Evolutionary conservation across 2,329 filamentous ascomycete species (phyloP), one percentile per base, ranked within the genome.

Genomic region (Xenosphaeropsis pyriputrescens): DNA sequence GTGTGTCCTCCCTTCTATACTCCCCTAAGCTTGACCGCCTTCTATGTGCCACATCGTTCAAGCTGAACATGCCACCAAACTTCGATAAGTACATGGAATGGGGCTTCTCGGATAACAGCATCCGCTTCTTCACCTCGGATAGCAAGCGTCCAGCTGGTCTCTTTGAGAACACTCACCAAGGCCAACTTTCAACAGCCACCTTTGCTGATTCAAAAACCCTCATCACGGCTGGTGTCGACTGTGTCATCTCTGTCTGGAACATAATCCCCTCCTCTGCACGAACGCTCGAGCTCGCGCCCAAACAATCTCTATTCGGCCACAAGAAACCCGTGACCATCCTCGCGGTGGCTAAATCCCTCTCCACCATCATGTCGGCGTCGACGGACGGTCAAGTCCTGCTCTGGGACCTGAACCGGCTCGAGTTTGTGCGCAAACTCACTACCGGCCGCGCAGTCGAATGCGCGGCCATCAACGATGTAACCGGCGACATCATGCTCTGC

Each of bases 51-150:
- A 82, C 84, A 13, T 77, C 86, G 0, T 85, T 93, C 58, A 73
- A 85, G 15, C 67, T 95, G 32, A 91, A 95, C 50, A 76, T 96
- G 11, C 82, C 88, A 1, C 88, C 89, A 0, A 63, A 65, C 36
- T 93, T 85, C 52, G 88, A 96, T 58, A 86, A 86, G 49, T 94
- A 85, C 51, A 71, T 96, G 47, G 86, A 95, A 60, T 96, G 89
- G 89, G 89, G 89, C 1, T 96, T 93, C 50, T 82, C 85, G 1
- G 91, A 98, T 57, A 85, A 84, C 48, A 93, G 85, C 47, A 72
- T 98, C 18, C 80, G 91, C 4, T 96, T 98, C 64, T 94, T 85
- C 60, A 75, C 81, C 39, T 77, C 80, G 35, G 85, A 94, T 47
- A 84, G 75, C 41, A 79, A 84, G 52, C 88, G 85, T 64, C 67